Conservation (phyloP, 805 yeast genomes). For the Pichia membranifaciens region DNA sequence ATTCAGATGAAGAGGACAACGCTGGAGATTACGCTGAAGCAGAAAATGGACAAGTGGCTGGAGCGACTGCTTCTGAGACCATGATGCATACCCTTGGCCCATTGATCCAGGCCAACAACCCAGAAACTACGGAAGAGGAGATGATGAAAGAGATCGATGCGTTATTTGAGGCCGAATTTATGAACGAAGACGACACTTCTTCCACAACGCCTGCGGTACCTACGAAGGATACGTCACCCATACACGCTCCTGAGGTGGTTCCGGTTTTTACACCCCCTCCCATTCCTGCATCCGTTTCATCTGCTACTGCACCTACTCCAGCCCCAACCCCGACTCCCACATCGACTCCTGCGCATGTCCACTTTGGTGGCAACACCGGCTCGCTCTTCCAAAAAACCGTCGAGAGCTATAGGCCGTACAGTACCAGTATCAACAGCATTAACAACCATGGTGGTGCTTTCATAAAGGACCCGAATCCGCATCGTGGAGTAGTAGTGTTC, state of each 20-base stretch:
- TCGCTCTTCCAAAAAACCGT: too few species aligned
- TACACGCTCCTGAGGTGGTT: too few species aligned
- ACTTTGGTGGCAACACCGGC: too few species aligned
- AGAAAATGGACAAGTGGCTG: too few species aligned
- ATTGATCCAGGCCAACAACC: background rate
- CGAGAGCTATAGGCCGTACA: too few species aligned
- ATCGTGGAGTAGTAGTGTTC: slow-evolving; percentile 8
- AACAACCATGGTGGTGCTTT: background rate
- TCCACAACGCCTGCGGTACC: background rate
- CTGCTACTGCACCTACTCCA: too few species aligned
- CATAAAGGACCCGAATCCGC: background rate
- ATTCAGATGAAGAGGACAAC: slow-evolving; percentile 16
- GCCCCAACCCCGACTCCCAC: too few species aligned
- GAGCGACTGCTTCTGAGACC: background rate
- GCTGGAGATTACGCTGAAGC: slow-evolving; percentile 6
- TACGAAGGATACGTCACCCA: too few species aligned
- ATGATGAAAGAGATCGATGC: slow-evolving; percentile 13
- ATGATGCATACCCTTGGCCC: background rate
- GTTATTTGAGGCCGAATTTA: slow-evolving; percentile 8
- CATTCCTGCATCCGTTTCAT: too few species aligned
- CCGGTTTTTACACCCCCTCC: too few species aligned
- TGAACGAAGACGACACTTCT: background rate
- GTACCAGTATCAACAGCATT: background rate
- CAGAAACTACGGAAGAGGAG: slow-evolving; percentile 2
- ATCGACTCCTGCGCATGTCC: too few species aligned